A percentile compares a stretch with the other conserved stretches of the same genome.
Conservation (phyloP, 2,329 filamentous ascomycete species). For the Sporothrix curviconia region DNA sequence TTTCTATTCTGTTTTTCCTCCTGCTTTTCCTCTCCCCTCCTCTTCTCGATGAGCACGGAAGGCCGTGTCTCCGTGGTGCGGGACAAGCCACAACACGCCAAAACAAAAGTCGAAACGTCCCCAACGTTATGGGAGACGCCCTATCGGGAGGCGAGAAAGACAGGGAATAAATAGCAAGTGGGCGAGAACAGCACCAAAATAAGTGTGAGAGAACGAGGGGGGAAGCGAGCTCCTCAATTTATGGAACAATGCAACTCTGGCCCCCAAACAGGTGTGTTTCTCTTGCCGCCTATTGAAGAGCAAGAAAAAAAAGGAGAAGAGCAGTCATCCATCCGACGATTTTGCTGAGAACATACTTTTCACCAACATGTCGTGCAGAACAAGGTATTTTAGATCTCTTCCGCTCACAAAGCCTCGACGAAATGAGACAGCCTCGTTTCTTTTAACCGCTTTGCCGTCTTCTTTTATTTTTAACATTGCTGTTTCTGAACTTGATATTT, state of each 20-base stretch:
- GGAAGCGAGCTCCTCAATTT: neutral
- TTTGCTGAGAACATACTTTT: neutral
- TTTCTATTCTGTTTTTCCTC: neutral
- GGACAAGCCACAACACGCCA: neutral
- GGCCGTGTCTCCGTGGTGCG: constrained; percentile 4
- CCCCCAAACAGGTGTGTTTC: constrained; percentile 8
- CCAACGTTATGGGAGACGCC: constrained; percentile 12
- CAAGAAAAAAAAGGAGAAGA: neutral
- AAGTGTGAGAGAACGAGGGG: neutral
- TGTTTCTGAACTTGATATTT: neutral
- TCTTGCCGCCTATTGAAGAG: constrained; percentile 12
- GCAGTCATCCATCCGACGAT: neutral
- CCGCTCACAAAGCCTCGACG: neutral
- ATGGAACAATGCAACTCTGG: constrained; percentile 10
- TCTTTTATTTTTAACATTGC: neutral
- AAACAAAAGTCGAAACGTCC: constrained; percentile 16
- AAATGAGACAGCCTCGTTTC: constrained; percentile 1
- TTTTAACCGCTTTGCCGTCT: neutral
- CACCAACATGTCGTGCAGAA: neutral
- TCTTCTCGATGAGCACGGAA: neutral
- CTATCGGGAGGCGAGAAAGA: neutral
- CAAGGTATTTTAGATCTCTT: neutral
- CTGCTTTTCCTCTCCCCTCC: neutral
- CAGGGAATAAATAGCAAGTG: neutral
- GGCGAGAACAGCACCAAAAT: too few relatives aligned